Evolutionary conservation across 441 rosid species (phyloP).

Genomic region (Gossypium schwendimanii): DNA sequence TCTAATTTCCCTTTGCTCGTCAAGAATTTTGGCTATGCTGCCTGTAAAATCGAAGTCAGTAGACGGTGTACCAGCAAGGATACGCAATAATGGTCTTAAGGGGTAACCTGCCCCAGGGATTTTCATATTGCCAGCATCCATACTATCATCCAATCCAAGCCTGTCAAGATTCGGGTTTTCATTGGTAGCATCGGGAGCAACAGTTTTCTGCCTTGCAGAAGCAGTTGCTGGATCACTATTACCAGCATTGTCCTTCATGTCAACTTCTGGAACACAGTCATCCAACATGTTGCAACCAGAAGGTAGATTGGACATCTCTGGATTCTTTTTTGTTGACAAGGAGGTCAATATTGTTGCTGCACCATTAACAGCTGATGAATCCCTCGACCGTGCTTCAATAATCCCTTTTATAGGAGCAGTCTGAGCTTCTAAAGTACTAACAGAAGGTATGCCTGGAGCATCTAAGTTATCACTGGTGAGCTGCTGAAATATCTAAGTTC

Average conservation of each 20-base stretch:
- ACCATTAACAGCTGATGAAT: slow-evolving; percentile 73
- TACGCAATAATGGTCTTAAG: slow-evolving; percentile 55
- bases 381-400: slow-evolving; percentile 74
- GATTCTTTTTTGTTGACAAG: slow-evolving; percentile 56
- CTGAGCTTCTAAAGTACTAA: slow-evolving; percentile 70
- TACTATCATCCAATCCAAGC: slow-evolving; percentile 44
- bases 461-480: slow-evolving; percentile 53
- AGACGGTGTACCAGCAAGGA: slow-evolving; percentile 55
- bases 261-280: slow-evolving; percentile 55
- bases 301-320: slow-evolving; percentile 47
- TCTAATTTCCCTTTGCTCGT: slow-evolving; percentile 49
- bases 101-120: slow-evolving; percentile 46
- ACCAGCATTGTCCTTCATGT: slow-evolving; percentile 56
- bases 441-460: slow-evolving; percentile 50
- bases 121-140: slow-evolving; percentile 50
- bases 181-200: slow-evolving; percentile 39
- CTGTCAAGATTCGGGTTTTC: slow-evolving; percentile 47
- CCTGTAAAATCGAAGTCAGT: slow-evolving; percentile 45
- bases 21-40: slow-evolving; percentile 53
- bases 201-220: slow-evolving; percentile 50
- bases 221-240: slow-evolving; percentile 42
- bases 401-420: slow-evolving; percentile 62
- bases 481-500: slow-evolving; percentile 75
- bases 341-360: slow-evolving; percentile 94
- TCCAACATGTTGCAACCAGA: slow-evolving; percentile 43